Evolutionary conservation across 2,329 filamentous ascomycete species (phyloP).

Genomic region (Penicillium sp.): DNA sequence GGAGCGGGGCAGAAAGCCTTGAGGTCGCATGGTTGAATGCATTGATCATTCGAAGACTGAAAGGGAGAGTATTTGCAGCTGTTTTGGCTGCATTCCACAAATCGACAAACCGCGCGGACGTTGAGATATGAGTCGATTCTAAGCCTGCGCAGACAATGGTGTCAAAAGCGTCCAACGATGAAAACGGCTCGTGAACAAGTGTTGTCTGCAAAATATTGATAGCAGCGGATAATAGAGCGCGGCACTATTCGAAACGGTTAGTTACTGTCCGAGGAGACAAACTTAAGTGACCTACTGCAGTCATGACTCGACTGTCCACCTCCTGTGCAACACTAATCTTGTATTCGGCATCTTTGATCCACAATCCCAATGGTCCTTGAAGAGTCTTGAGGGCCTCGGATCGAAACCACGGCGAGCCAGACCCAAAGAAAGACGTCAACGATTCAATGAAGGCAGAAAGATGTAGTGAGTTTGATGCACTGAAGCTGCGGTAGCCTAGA

Average conservation of each 20-base stretch:
- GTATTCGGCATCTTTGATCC: conserved; percentile 36
- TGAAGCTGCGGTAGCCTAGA: conserved; percentile 55
- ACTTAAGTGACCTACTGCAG: conserved; percentile 34
- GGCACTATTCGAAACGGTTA: conserved; percentile 33
- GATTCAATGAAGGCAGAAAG: conserved; percentile 56
- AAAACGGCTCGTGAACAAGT: conserved; percentile 26
- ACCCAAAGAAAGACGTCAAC: conserved; percentile 55
- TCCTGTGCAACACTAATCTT: conserved; percentile 30
- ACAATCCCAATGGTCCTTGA: conserved; percentile 49
- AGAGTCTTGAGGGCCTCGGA: conserved; percentile 59
- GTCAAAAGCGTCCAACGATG: conserved; percentile 54
- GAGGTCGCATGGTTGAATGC: conserved; percentile 59
- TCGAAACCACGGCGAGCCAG: conserved; percentile 54
- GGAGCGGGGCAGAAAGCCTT: conserved; percentile 52
- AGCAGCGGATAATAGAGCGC: conserved; percentile 33
- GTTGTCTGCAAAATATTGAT: conserved; percentile 35
- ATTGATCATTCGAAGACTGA: conserved; percentile 64
- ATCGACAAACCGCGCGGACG: conserved; percentile 54
- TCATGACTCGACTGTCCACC: conserved; percentile 34
- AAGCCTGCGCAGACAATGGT: conserved; percentile 56
- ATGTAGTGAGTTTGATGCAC: conserved; percentile 41
- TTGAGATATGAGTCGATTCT: conserved; percentile 52
- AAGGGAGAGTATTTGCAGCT: conserved; percentile 61
- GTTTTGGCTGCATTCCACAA: conserved; percentile 71
- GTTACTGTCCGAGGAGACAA: conserved; percentile 4